A percentile compares a stretch with the other conserved stretches of the same genome.
phyloP scores from a whole-genome alignment of 2,329 filamentous ascomycete genomes.

The Monilinia fructicola region DNA sequence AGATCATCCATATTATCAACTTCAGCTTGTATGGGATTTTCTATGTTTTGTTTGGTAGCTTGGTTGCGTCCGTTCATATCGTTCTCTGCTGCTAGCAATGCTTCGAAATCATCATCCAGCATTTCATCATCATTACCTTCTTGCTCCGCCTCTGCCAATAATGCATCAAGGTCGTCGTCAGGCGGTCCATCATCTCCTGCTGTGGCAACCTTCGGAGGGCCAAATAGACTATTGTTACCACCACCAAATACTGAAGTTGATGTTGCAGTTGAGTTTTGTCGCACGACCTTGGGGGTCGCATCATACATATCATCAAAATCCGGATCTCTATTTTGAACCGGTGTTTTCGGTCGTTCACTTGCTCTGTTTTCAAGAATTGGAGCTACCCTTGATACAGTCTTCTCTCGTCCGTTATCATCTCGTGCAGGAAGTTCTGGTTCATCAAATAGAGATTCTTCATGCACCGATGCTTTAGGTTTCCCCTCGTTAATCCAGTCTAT shows the following conservation, averaged over 20 bases:
- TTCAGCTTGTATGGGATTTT: constrained; percentile 30
- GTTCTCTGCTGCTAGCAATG: constrained; percentile 33
- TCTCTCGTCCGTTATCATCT: constrained; percentile 36
- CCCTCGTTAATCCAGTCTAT: constrained; percentile 82
- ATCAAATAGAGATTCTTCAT: constrained; percentile 38
- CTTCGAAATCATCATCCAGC: constrained; percentile 36
- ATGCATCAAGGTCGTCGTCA: constrained; percentile 42
- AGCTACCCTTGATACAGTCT: constrained; percentile 41
- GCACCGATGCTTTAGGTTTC: constrained; percentile 49
- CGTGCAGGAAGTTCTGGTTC: constrained; percentile 34
- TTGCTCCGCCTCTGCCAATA: constrained; percentile 35
- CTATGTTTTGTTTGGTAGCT: constrained; percentile 11
- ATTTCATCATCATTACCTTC: constrained; percentile 47
- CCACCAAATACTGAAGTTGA: constrained; percentile 32
- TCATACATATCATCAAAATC: constrained; percentile 48
- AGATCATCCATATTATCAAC: constrained; percentile 39
- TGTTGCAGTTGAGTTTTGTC: constrained; percentile 30
- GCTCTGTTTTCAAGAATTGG: constrained; percentile 42
- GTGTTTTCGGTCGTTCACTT: constrained; percentile 38
- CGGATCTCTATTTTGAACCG: constrained; percentile 46
- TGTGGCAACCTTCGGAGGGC: constrained; percentile 27
- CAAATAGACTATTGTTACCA: constrained; percentile 34
- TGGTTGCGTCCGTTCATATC: constrained; percentile 29
- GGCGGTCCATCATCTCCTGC: constrained; percentile 42
- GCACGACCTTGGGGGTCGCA: constrained; percentile 48